A percentile compares a stretch with the other conserved stretches of the same genome.
Evolutionary conservation across 331 rosid genomes (phyloP).

Genomic region (Quercus tomentella): DNA sequence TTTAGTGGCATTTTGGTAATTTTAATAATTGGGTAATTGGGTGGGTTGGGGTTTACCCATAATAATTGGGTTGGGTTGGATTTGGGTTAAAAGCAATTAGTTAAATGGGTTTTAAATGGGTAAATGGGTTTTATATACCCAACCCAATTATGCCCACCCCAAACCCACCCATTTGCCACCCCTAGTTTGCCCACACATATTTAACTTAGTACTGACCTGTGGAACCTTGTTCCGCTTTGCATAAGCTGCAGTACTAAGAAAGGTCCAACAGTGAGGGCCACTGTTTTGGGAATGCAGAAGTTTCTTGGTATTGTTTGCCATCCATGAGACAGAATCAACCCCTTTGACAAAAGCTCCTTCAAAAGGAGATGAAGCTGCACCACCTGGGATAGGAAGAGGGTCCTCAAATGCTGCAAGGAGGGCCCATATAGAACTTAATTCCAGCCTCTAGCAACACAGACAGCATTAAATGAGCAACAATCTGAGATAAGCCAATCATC

Average conservation of each 20-base stretch:
- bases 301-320: conserved; percentile 84
- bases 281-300: conserved; percentile 40
- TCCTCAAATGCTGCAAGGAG: conserved; percentile 91
- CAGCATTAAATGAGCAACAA: conserved; percentile 17
- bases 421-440: conserved; percentile 94
- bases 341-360: conserved; percentile 98
- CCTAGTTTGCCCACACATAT: neutral
- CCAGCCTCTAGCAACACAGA: conserved; percentile 60
- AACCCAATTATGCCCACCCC: too few species aligned
- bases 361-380: conserved; percentile 48
- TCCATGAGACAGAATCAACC: conserved; percentile 85
- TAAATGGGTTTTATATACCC: too few species aligned
- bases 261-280: conserved; percentile 92
- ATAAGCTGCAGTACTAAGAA: conserved; percentile 77
- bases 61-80: too few species aligned
- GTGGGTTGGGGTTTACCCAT: too few species aligned
- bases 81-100: too few species aligned
- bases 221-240: conserved; percentile 91
- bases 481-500: conserved; percentile 8
- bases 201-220: conserved; percentile 52
- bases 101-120: too few species aligned
- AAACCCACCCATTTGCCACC: too few species aligned
- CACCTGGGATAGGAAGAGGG: conserved; percentile 58
- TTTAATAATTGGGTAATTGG: too few species aligned
- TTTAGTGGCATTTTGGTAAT: too few species aligned